Conservation (phyloP, 257 asterid genomes). For the Jacaranda mimosifolia region DNA sequence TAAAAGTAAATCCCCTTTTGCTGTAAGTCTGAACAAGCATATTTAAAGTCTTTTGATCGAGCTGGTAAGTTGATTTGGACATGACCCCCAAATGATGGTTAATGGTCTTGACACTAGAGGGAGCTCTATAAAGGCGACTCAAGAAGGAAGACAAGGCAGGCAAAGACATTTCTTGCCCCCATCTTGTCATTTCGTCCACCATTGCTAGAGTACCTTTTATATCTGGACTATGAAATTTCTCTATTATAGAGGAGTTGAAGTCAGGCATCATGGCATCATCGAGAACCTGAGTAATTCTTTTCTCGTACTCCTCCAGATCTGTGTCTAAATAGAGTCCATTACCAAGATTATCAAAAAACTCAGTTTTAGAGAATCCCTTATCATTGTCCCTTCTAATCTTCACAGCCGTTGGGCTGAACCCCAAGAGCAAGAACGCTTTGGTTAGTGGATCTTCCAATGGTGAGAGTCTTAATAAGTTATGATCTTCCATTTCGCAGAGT, state of each 20-base stretch:
- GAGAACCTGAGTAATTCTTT: constrained; percentile 57
- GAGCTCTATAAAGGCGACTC: constrained; percentile 49
- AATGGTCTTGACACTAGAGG: constrained; percentile 44
- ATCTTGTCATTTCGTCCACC: constrained; percentile 66
- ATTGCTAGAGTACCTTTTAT: constrained; percentile 38
- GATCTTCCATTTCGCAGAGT: constrained; percentile 63
- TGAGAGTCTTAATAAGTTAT: constrained; percentile 51
- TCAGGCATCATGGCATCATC: constrained; percentile 73
- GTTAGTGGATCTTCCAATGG: constrained; percentile 62
- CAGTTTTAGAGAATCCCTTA: constrained; percentile 56
- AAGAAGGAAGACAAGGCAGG: constrained; percentile 57
- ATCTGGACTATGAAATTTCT: constrained; percentile 42
- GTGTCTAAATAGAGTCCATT: constrained; percentile 93
- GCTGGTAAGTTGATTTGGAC: constrained; percentile 50
- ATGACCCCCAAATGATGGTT: constrained; percentile 49
- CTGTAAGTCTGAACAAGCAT: constrained; percentile 62
- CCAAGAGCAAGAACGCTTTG: constrained; percentile 60
- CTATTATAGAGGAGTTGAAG: constrained; percentile 55
- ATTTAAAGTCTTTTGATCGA: constrained; percentile 66
- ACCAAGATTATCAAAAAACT: constrained; percentile 87
- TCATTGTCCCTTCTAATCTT: constrained; percentile 86
- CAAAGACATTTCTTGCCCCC: constrained; percentile 81
- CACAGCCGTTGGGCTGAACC: constrained; percentile 64
- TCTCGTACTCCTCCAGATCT: constrained; percentile 68
- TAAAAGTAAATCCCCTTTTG: constrained; percentile 60